Conservation (phyloP, 306 rosid genomes). For the Delonix regia region DNA sequence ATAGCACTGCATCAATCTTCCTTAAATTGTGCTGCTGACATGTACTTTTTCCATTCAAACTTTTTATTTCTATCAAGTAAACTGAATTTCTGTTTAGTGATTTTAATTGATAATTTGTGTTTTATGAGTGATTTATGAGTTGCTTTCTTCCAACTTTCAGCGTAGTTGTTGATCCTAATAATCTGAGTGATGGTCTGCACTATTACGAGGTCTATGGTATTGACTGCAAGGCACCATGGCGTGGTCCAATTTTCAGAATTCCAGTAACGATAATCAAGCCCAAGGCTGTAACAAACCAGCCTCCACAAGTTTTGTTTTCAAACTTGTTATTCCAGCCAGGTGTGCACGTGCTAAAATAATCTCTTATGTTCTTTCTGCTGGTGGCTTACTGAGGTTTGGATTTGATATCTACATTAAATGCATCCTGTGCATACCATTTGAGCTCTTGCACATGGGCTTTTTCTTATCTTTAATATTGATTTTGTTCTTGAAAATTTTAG, state of each 20-base stretch:
- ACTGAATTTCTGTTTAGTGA: conserved; percentile 13
- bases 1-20: conserved; percentile 13
- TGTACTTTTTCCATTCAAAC: neutral
- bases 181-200: conserved; percentile 84
- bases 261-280: conserved; percentile 92
- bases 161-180: conserved; percentile 81
- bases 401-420: neutral
- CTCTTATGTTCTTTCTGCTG: conserved; percentile 36
- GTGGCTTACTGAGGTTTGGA: conserved; percentile 17
- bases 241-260: conserved; percentile 95
- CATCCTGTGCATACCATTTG: conserved; percentile 18
- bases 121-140: conserved; percentile 23
- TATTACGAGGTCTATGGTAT: conserved; percentile 83
- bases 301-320: conserved; percentile 70
- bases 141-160: conserved; percentile 54
- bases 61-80: conserved; percentile 18
- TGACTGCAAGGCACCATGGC: conserved; percentile 97
- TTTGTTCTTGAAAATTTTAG: conserved; percentile 16
- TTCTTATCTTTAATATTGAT: conserved; percentile 3
- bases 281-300: conserved; percentile 55
- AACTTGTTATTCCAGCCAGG: conserved; percentile 87
- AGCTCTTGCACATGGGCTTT: conserved; percentile 14
- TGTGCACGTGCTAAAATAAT: conserved; percentile 35
- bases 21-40: conserved; percentile 15
- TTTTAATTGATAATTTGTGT: conserved; percentile 22